phyloP scores from a whole-genome alignment of 768 basidiomycete species.

The Russula dissimulans region DNA sequence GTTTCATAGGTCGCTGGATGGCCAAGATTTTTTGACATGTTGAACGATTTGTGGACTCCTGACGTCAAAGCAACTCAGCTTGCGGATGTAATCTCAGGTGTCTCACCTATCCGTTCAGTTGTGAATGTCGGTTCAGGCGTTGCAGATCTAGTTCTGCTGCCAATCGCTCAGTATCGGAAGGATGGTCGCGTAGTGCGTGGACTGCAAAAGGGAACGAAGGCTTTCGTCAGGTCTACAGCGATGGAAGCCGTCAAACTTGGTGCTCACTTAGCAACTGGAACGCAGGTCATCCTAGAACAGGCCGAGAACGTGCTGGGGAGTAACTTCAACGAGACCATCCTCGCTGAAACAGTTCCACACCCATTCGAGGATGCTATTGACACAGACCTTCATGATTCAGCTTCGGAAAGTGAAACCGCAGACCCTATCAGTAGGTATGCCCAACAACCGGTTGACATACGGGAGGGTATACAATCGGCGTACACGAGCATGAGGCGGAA shows the following conservation, averaged over 20 bases:
- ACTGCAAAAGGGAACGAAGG: slow-evolving; percentile 86
- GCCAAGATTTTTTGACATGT: slow-evolving; percentile 75
- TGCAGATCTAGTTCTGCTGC: slow-evolving; percentile 89
- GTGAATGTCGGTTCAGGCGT: slow-evolving; percentile 97
- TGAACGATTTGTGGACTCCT: slow-evolving; percentile 99
- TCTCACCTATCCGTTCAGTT: slow-evolving; percentile 90
- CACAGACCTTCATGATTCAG: slow-evolving; percentile 24
- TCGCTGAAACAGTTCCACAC: slow-evolving; percentile 52
- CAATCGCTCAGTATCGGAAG: slow-evolving; percentile 96
- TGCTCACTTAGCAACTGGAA: slow-evolving; percentile 89
- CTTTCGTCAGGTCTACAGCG: slow-evolving; percentile 90
- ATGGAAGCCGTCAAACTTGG: slow-evolving; percentile 94
- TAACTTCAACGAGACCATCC: slow-evolving; percentile 55
- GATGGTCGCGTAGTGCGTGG: slow-evolving; percentile 90
- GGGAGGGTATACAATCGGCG: slow-evolving; percentile 85
- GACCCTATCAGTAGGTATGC: slow-evolving; percentile 85
- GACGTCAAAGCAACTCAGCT: slow-evolving; percentile 98
- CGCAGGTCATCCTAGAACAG: slow-evolving; percentile 94
- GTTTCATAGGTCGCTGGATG: slow-evolving; percentile 76
- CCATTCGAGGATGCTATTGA: slow-evolving; percentile 24
- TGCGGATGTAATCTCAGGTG: slow-evolving; percentile 93
- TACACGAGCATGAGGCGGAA: slow-evolving; percentile 83
- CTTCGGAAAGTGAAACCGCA: slow-evolving; percentile 36
- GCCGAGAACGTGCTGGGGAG: slow-evolving; percentile 87
- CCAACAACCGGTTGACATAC: slow-evolving; percentile 75